Base-by-base conservation (phyloP, 2,329 filamentous ascomycete species). In the Penicillium sp. region DNA sequence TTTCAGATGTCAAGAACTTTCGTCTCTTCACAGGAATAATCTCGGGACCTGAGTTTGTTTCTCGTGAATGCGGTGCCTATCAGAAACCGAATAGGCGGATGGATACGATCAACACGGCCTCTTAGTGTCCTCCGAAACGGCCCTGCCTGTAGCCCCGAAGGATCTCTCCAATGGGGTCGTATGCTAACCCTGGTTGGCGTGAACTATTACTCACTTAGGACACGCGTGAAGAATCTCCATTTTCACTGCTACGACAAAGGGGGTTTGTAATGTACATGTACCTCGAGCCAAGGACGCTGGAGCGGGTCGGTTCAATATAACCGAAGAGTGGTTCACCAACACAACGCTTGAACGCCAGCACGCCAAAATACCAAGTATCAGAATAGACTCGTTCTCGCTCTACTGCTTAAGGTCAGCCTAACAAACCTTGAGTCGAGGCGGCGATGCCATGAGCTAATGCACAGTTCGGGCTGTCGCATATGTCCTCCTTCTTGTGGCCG, bases 361-460 rank as follows among this genome's bases (percentile, higher is more conserved):
- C 10, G 28, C 17, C 22, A 53, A 56, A 57, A 56, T 59, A 58
- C 58, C 65, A 60, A 62, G 60, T 60, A 67, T 63, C 65, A 65
- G 58, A 58, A 67, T 64, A 62, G 59, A 61, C 58, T 65, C 53
- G 56, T 45, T 53, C 58, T 45, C 51, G 35, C 59, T 61, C 55
- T 63, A 49, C 58, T 68, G 58, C 59, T 68, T 63, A 59, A 66
- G 53, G 62, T 28, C 56, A 65, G 56, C 59, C 67, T 66, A 69
- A 61, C 12, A 50, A 69, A 68, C 64, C 60, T 69, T 68, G 64
- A 59, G 49, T 50, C 53, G 47, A 64, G 56, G 62, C 51, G 61
- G 60, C 61, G 56, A 59, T 63, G 60, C 67, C 57, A 62, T 66
- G 59, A 64, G 53, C 65, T 61, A 67, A 67, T 67, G 61, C 66